A percentile compares a stretch with the other conserved stretches of the same genome.
These are phyloP conservation scores for Solanum microdontum DNA, from an alignment of 257 asterid genomes.

Conservation along the genomic window DNA sequence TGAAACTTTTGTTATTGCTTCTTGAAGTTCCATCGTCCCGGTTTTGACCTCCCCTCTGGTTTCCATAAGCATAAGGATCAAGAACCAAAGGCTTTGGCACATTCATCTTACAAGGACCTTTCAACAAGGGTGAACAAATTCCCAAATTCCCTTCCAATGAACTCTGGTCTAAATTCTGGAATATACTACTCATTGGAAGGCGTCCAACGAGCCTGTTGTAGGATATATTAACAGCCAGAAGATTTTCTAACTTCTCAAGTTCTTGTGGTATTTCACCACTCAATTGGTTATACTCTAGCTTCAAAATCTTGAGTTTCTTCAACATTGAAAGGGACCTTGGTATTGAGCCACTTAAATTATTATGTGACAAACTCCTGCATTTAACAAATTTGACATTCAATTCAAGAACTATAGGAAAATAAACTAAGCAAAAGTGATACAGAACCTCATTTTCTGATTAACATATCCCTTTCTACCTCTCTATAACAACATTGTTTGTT, in stretches of 20 bases:
- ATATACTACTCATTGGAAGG: constrained; percentile 59
- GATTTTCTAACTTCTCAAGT: constrained; percentile 61
- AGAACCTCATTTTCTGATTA: neutral
- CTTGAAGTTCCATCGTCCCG: constrained; percentile 5
- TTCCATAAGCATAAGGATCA: constrained; percentile 69
- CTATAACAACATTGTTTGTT: neutral
- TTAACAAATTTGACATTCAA: neutral
- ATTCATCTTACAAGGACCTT: constrained; percentile 69
- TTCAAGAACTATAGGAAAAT: neutral
- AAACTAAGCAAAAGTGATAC: neutral
- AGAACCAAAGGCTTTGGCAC: constrained; percentile 91
- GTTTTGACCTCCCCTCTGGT: constrained; percentile 25
- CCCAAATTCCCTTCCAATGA: constrained; percentile 81
- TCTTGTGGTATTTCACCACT: constrained; percentile 86
- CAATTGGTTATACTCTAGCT: constrained; percentile 67
- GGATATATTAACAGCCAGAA: constrained; percentile 73
- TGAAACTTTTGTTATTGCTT: neutral
- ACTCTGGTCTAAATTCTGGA: constrained; percentile 58
- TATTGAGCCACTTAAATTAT: constrained; percentile 53
- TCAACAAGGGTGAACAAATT: constrained; percentile 70
- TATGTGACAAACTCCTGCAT: constrained; percentile 89
- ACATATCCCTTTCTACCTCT: neutral
- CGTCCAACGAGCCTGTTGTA: constrained; percentile 73
- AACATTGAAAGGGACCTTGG: constrained; percentile 60
- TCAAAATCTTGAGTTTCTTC: constrained; percentile 71